Conservation (phyloP, 2,329 filamentous ascomycete genomes). For the Phialophora tarda region DNA sequence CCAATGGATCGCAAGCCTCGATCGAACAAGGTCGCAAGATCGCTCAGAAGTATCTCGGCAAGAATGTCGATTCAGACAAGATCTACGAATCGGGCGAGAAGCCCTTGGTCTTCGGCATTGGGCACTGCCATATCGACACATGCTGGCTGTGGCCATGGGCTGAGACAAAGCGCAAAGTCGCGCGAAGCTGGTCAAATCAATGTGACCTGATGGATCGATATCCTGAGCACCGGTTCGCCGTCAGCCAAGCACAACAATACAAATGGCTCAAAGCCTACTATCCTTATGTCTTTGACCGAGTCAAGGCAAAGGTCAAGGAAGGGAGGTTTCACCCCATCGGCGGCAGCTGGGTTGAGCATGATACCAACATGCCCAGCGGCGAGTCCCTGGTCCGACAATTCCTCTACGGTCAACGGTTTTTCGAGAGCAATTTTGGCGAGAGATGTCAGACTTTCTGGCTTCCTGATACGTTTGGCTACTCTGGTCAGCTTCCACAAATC, state of each 20-base stretch:
- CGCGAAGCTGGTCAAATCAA: conserved; percentile 94
- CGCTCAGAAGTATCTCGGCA: conserved; percentile 79
- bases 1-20: conserved; percentile 72
- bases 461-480: conserved; percentile 97
- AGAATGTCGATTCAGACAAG: conserved; percentile 77
- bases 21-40: conserved; percentile 82
- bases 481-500: conserved; percentile 88
- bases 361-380: conserved; percentile 95
- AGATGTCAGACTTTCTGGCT: conserved; percentile 95
- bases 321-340: conserved; percentile 94
- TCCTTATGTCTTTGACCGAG: conserved; percentile 84
- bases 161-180: conserved; percentile 96
- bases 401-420: conserved; percentile 92
- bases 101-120: conserved; percentile 83
- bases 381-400: conserved; percentile 95
- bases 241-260: conserved; percentile 95
- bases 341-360: conserved; percentile 98
- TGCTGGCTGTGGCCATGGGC: conserved; percentile 99
- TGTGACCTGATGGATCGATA: conserved; percentile 95
- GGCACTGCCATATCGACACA: conserved; percentile 96
- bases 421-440: conserved; percentile 88
- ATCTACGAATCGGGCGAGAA: conserved; percentile 80
- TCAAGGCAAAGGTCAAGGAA: conserved; percentile 87
- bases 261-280: conserved; percentile 95
- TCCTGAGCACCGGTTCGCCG: conserved; percentile 88